Evolutionary conservation across 345 rosid genomes (phyloP).

Genomic region (Psidium friedrichsthalianum): DNA sequence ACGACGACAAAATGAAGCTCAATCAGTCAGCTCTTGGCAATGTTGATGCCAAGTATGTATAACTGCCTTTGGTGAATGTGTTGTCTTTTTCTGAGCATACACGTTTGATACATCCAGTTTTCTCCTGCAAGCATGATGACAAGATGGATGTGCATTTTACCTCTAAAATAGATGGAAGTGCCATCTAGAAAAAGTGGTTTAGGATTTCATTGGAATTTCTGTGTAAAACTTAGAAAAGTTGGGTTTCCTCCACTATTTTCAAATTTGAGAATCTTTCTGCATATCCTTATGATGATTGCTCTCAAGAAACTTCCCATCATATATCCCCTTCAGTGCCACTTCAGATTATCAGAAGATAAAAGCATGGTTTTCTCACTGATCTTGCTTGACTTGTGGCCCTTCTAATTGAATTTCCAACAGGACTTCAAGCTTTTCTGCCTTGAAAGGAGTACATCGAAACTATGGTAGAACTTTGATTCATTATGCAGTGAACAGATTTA

Average conservation of each 20-base stretch:
- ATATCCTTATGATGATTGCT: background rate
- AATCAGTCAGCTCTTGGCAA: slow-evolving; percentile 17
- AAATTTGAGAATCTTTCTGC: background rate
- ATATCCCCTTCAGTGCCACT: background rate
- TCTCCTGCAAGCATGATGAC: background rate
- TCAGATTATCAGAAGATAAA: background rate
- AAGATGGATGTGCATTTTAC: background rate
- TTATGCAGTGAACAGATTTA: background rate
- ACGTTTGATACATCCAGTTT: background rate
- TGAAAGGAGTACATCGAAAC: background rate
- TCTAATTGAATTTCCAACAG: background rate
- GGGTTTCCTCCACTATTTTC: background rate
- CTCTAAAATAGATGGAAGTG: background rate
- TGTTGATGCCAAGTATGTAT: background rate
- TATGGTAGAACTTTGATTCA: background rate
- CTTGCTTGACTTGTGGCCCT: background rate
- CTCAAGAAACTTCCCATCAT: background rate
- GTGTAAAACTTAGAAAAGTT: background rate
- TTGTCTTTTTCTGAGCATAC: background rate
- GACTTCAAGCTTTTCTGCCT: background rate
- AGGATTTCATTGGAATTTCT: background rate
- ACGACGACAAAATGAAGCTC: slow-evolving; percentile 53
- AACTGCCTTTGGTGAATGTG: slow-evolving; percentile 15
- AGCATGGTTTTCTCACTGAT: background rate
- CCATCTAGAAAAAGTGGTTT: background rate